Evolutionary conservation across 1,139 yeast species (phyloP).

Genomic region (Torulaspora globosa): DNA sequence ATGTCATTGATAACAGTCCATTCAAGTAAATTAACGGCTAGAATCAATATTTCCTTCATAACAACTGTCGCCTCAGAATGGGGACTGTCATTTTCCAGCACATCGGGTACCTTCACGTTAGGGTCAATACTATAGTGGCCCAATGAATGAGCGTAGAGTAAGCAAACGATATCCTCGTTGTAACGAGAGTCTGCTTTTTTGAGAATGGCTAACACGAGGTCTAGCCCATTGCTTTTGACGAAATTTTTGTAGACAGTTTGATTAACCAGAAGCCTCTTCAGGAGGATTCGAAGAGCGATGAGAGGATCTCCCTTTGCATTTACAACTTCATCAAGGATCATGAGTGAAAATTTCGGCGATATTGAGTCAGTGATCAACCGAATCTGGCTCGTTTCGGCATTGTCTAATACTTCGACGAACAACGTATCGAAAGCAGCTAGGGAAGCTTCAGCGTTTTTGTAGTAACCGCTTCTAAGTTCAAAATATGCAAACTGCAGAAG

Average conservation of each 20-base stretch:
- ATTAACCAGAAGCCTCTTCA: conserved; percentile 49
- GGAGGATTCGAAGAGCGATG: conserved; percentile 48
- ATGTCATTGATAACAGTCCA: conserved; percentile 39
- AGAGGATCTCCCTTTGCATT: conserved; percentile 42
- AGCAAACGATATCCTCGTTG: conserved; percentile 27
- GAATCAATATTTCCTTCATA: conserved; percentile 29
- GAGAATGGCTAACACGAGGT: conserved; percentile 44
- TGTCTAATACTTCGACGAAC: conserved; percentile 13
- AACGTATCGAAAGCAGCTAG: conserved; percentile 18
- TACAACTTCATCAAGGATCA: conserved; percentile 45
- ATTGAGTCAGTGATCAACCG: conserved; percentile 48
- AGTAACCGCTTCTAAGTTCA: conserved; percentile 35
- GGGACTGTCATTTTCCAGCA: conserved; percentile 2
- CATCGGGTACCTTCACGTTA: conserved; percentile 24
- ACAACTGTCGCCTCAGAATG: conserved; percentile 3
- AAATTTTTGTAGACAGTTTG: conserved; percentile 48
- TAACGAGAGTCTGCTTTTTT: conserved; percentile 38
- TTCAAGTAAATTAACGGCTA: conserved; percentile 35
- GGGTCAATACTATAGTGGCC: conserved; percentile 13
- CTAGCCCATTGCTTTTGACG: conserved; percentile 52
- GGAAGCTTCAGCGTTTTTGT: conserved; percentile 18
- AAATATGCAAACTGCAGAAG: conserved; percentile 43
- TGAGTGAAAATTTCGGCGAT: conserved; percentile 63
- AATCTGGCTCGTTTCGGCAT: conserved; percentile 16
- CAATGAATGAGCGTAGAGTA: conserved; percentile 19